phyloP scores from a whole-genome alignment of 306 rosid species.

The Castanea crenata region DNA sequence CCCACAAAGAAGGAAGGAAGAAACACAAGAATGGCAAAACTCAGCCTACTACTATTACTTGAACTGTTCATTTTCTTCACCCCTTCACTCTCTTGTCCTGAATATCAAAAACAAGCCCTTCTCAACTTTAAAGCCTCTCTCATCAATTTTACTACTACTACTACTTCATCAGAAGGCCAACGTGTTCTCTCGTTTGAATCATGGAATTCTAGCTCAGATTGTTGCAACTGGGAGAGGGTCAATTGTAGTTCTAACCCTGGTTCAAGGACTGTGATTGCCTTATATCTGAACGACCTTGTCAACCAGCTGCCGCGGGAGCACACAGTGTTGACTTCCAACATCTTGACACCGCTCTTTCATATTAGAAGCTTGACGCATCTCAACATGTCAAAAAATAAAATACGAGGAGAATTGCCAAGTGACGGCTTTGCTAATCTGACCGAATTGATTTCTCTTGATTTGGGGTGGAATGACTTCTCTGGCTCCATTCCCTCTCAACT shows the following conservation, averaged over 20 bases:
- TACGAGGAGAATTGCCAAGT: slow-evolving; percentile 17
- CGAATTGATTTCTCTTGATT: slow-evolving; percentile 12
- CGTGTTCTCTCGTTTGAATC: slow-evolving; percentile 14
- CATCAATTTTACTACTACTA: not conserved
- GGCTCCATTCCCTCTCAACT: slow-evolving; percentile 15
- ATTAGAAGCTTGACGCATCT: slow-evolving; percentile 24
- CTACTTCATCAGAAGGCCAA: not conserved
- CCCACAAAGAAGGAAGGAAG: too few species aligned
- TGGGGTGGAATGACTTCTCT: slow-evolving; percentile 17
- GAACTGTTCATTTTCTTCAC: slow-evolving; percentile 3
- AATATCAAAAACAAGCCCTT: slow-evolving; percentile 7
- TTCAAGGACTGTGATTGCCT: not conserved
- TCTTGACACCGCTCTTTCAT: not conserved
- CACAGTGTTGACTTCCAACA: slow-evolving; percentile 1
- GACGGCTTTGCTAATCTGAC: slow-evolving; percentile 16
- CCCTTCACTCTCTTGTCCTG: slow-evolving; percentile 14
- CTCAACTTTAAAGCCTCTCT: slow-evolving; percentile 11
- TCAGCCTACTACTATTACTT: not conserved
- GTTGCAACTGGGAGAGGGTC: slow-evolving; percentile 19
- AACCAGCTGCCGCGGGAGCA: not conserved
- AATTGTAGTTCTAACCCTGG: not conserved
- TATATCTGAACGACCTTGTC: not conserved
- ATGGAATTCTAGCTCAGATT: too few species aligned
- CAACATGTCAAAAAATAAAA: slow-evolving; percentile 7
- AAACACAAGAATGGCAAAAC: not conserved